Percentiles rank a stretch among this genome's conserved stretches.
These are phyloP conservation scores for Lodderomyces jiufengensis DNA, from an alignment of 1,139 yeast genomes.

Conservation along the genomic window DNA sequence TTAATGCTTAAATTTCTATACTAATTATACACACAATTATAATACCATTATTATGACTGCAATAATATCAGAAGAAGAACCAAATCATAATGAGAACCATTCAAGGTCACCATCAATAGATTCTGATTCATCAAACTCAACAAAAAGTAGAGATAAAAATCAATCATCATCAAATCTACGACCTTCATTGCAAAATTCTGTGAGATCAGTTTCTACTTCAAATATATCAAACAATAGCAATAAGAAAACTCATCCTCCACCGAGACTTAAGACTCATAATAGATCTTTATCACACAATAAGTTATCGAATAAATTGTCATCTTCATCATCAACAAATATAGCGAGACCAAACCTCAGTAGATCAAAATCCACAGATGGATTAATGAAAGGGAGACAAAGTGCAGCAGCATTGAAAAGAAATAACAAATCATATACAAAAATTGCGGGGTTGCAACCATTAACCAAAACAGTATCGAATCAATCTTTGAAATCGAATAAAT, in stretches of 20 bases:
- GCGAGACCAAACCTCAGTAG: conserved; percentile 34
- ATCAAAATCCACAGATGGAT: conserved; percentile 44
- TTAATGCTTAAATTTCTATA: no score
- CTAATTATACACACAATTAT: no score
- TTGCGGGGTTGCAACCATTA: conserved; percentile 37
- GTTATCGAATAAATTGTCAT: conserved; percentile 17
- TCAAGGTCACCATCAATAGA: conserved; percentile 8
- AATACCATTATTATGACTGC: no score
- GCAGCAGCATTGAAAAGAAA: conserved; percentile 29
- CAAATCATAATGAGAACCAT: not conserved
- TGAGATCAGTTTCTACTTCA: conserved; percentile 11
- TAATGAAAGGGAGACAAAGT: conserved; percentile 21
- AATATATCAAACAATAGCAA: conserved; percentile 9
- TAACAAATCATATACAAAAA: conserved; percentile 36
- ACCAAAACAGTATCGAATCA: conserved; percentile 36
- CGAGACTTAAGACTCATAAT: conserved; percentile 15
- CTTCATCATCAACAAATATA: conserved; percentile 10
- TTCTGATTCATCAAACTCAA: conserved; percentile 7
- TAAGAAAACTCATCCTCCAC: conserved; percentile 10
- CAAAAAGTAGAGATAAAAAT: conserved; percentile 1
- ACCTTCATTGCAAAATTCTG: conserved; percentile 7
- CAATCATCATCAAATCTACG: conserved; percentile 4
- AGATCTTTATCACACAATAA: conserved; percentile 38
- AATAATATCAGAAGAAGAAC: conserved; percentile 3
- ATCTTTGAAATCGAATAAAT: conserved; percentile 29